Percentiles rank a stretch among this genome's conserved stretches.
Conservation (phyloP, 805 yeast species). For the Clavispora vitiphila region DNA sequence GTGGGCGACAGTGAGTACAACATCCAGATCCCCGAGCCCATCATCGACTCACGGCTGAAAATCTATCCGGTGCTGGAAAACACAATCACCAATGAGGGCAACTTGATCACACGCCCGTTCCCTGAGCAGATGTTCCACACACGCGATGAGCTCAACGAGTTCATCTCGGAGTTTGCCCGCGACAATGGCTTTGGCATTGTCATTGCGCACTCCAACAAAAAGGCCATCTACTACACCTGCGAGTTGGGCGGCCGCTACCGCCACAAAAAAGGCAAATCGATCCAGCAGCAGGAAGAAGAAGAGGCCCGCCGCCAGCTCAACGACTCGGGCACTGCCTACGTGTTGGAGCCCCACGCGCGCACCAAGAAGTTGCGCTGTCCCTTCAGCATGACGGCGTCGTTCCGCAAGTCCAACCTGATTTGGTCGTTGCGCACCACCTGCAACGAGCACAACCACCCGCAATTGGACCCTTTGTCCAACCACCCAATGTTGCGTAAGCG, state of each 20-base stretch:
- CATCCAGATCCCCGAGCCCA: conserved; percentile 44
- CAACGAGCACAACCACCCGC: conserved; percentile 56
- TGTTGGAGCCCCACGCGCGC: conserved; percentile 37
- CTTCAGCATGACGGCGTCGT: conserved; percentile 55
- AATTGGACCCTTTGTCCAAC: conserved; percentile 49
- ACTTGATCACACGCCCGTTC: conserved; percentile 49
- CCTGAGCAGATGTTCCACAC: conserved; percentile 49
- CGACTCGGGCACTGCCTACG: conserved; percentile 29
- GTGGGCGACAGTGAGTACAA: conserved; percentile 37
- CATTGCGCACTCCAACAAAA: conserved; percentile 53
- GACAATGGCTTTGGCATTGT: conserved; percentile 57
- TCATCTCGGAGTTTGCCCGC: conserved; percentile 51
- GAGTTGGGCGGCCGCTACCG: conserved; percentile 55
- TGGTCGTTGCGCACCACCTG: conserved; percentile 53
- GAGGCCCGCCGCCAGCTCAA: conserved; percentile 18
- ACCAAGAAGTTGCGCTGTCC: conserved; percentile 54
- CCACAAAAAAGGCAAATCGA: conserved; percentile 37
- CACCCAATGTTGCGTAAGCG: conserved; percentile 56
- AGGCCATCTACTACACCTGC: conserved; percentile 56
- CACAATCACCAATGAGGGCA: conserved; percentile 45
- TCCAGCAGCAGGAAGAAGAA: conserved; percentile 18
- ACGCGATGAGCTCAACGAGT: conserved; percentile 47
- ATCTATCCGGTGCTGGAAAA: conserved; percentile 42
- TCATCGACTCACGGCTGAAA: conserved; percentile 37
- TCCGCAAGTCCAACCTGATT: conserved; percentile 42